Conservation (phyloP, 2,329 filamentous ascomycete species). For the Colletotrichum salicis region DNA sequence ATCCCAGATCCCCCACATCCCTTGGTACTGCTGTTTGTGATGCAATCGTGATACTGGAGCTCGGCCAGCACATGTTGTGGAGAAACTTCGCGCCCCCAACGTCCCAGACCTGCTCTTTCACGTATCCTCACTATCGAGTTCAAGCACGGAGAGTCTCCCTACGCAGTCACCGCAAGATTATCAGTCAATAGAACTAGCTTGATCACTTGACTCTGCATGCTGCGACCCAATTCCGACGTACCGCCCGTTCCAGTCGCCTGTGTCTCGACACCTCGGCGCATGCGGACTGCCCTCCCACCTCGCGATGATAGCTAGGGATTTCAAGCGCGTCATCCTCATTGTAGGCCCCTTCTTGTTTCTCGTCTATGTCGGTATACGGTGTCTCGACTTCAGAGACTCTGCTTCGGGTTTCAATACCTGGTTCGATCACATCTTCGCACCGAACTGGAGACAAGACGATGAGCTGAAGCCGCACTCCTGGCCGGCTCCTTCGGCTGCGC, state of each 20-base stretch:
- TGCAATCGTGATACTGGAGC: conserved; percentile 12
- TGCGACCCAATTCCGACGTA: not conserved
- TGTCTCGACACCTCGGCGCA: not conserved
- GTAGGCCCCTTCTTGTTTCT: conserved; percentile 44
- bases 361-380: conserved; percentile 41
- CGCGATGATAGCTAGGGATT: conserved; percentile 47
- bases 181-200: not conserved
- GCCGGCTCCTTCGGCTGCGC: conserved; percentile 51
- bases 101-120: not conserved
- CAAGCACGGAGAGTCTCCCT: not conserved
- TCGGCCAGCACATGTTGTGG: not conserved
- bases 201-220: not conserved
- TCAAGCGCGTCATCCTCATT: conserved; percentile 45
- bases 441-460: conserved; percentile 28
- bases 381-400: conserved; percentile 7
- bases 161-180: not conserved
- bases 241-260: not conserved
- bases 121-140: not conserved
- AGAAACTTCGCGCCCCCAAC: not conserved
- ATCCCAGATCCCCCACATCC: conserved; percentile 9
- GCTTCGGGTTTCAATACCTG: not conserved
- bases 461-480: conserved; percentile 20
- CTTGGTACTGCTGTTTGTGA: conserved; percentile 1
- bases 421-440: conserved; percentile 27
- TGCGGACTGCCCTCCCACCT: not conserved